Evolutionary conservation across 2,329 filamentous ascomycete genomes (phyloP).

Genomic region (Scopulariopsis brevicaulis): DNA sequence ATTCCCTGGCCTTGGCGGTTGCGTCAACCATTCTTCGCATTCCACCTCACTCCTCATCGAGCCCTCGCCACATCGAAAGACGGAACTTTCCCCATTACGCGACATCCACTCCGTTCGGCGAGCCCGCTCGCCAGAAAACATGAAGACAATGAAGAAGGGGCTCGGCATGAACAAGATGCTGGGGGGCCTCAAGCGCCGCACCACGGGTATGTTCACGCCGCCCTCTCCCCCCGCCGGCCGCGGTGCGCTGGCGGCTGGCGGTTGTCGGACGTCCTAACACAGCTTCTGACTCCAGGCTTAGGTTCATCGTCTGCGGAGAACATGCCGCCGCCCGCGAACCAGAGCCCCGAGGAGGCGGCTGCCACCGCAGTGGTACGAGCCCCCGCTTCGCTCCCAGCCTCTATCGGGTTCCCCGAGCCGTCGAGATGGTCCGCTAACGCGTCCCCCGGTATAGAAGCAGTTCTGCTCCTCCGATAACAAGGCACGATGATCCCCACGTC

Average conservation of each 20-base stretch:
- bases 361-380: neutral
- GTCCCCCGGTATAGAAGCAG: conserved; percentile 16
- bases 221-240: neutral
- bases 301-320: conserved; percentile 1
- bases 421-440: conserved; percentile 35
- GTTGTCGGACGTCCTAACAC: neutral
- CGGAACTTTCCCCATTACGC: no score
- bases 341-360: conserved; percentile 1
- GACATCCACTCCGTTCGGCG: neutral
- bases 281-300: conserved; percentile 9
- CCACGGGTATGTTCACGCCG: conserved; percentile 14
- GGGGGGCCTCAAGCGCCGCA: conserved; percentile 39
- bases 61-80: no score
- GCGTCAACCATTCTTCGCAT: no score
- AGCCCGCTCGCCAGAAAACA: conserved; percentile 8
- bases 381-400: neutral
- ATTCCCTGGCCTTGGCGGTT: no score
- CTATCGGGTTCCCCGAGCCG: neutral
- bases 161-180: conserved; percentile 46
- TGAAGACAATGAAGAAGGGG: conserved; percentile 34
- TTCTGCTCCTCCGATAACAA: conserved; percentile 12
- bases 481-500: conserved; percentile 9
- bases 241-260: neutral
- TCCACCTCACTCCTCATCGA: no score
- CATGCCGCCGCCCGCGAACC: neutral